These are phyloP conservation scores for Penicillium lividum DNA, from an alignment of 495 filamentous ascomycete species.

Conservation along the genomic window DNA sequence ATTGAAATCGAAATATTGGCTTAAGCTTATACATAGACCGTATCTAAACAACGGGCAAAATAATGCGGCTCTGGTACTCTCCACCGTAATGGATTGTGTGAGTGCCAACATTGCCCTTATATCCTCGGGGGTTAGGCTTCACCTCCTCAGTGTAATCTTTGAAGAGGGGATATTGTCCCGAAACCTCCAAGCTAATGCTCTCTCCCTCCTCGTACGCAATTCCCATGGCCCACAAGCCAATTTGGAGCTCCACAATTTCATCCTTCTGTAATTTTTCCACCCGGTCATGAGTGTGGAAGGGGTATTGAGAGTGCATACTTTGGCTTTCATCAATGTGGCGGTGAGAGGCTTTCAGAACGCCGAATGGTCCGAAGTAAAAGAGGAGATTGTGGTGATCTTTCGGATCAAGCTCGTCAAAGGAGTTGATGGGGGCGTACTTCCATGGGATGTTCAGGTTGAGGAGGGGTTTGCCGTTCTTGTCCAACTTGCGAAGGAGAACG, in stretches of 20 bases:
- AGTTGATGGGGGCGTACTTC: background rate
- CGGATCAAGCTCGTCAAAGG: background rate
- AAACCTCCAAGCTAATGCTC: background rate
- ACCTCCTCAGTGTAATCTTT: too few species aligned
- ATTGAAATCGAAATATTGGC: too few species aligned
- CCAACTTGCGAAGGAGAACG: conserved; percentile 6
- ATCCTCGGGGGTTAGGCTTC: too few species aligned
- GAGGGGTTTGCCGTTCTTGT: conserved; percentile 1
- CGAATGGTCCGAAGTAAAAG: background rate
- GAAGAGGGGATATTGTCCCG: background rate
- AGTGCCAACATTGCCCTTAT: too few species aligned
- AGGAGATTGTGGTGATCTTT: background rate
- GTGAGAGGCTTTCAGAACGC: background rate
- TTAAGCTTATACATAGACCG: too few species aligned
- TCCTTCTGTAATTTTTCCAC: background rate
- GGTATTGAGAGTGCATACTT: background rate
- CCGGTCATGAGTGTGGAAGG: too few species aligned
- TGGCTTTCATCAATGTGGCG: background rate
- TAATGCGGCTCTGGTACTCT: too few species aligned
- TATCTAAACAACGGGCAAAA: too few species aligned
- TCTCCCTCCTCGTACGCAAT: background rate
- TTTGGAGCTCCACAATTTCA: background rate
- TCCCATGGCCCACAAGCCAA: background rate
- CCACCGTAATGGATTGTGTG: too few species aligned
- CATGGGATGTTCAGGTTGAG: conserved; percentile 13